These are phyloP conservation scores for Porodaedalea pini DNA, from an alignment of 1,284 basidiomycete genomes.

Conservation along the genomic window DNA sequence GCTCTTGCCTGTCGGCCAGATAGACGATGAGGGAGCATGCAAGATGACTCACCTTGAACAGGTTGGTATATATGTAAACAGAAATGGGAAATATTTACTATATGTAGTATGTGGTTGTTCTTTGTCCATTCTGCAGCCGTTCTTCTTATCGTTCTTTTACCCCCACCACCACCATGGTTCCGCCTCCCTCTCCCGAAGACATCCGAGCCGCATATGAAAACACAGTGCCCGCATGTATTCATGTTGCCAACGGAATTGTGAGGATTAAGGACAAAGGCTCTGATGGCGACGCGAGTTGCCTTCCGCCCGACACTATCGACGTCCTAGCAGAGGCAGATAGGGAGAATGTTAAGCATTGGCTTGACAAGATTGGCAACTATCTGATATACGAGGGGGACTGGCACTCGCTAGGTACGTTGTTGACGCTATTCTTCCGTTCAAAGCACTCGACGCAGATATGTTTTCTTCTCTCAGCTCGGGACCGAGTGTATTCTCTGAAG, in stretches of 20 bases:
- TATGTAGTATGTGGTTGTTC: too few species aligned
- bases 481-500: conserved; percentile 1
- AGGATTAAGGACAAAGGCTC: conserved; percentile 1
- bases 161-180: background rate
- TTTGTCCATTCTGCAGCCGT: too few species aligned
- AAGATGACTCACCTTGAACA: background rate
- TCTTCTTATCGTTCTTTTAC: background rate
- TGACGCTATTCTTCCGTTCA: background rate
- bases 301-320: conserved; percentile 3
- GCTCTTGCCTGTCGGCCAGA: background rate
- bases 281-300: conserved; percentile 9
- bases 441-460: too few species aligned
- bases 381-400: conserved; percentile 13
- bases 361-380: conserved; percentile 7
- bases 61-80: background rate
- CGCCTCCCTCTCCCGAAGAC: background rate
- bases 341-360: conserved; percentile 12
- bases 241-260: background rate
- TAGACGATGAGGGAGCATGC: background rate
- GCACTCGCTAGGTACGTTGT: conserved; percentile 2
- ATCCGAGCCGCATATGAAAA: background rate
- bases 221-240: background rate
- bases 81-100: too few species aligned
- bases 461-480: background rate
- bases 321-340: conserved; percentile 8